Conservation (phyloP, 2,329 filamentous ascomycete species). For the Penicillium sp. region DNA sequence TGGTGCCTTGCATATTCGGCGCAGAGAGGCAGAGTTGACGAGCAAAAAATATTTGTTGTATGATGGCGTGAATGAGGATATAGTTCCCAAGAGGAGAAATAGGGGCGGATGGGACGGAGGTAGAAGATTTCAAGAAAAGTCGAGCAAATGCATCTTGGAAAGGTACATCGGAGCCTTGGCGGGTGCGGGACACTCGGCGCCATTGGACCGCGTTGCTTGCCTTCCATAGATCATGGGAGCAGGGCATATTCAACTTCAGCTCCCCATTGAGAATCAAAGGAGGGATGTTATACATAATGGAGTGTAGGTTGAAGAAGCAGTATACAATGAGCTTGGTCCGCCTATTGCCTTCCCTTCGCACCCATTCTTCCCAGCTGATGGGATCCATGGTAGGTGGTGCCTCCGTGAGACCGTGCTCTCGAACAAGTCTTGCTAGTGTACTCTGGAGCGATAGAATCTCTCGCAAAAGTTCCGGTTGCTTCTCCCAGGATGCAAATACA, state of each 20-base stretch:
- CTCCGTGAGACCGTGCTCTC: constrained; percentile 53
- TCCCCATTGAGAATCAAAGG: constrained; percentile 58
- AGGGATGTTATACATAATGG: constrained; percentile 62
- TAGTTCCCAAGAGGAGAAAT: constrained; percentile 56
- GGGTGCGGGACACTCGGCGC: constrained; percentile 41
- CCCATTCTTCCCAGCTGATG: constrained; percentile 56
- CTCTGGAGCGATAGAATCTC: constrained; percentile 60
- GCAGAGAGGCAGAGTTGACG: constrained; percentile 49
- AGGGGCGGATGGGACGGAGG: constrained; percentile 33
- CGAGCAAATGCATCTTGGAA: constrained; percentile 49
- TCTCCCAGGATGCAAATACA: constrained; percentile 61
- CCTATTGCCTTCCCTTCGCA: constrained; percentile 53
- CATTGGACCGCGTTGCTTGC: constrained; percentile 53
- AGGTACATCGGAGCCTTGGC: constrained; percentile 36
- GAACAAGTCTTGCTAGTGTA: constrained; percentile 55
- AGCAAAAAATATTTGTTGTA: constrained; percentile 56
- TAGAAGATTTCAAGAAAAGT: constrained; percentile 42
- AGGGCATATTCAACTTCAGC: constrained; percentile 56
- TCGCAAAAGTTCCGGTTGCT: constrained; percentile 56
- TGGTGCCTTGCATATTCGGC: constrained; percentile 43
- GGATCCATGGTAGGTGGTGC: constrained; percentile 35
- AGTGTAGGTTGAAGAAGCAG: constrained; percentile 61
- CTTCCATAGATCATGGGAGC: constrained; percentile 56
- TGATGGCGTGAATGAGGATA: constrained; percentile 55
- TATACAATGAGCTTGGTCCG: constrained; percentile 59